phyloP scores from a whole-genome alignment of 83 land plant genomes.

The Thuja plicata region DNA sequence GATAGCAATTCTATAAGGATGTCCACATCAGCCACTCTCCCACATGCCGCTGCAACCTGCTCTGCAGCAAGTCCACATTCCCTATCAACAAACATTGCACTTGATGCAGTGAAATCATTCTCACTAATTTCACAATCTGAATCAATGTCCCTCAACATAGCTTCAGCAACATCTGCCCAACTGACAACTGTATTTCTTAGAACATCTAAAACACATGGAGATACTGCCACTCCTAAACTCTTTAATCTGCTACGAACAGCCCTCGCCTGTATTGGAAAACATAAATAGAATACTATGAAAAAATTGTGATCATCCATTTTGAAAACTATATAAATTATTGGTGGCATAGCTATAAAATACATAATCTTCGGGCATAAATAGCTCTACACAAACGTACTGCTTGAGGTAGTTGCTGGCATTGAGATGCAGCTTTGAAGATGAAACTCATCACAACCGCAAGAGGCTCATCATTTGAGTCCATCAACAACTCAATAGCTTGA shows the following conservation, averaged over 20 bases:
- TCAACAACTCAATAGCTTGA: conserved; percentile 67
- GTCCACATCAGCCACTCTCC: conserved; percentile 81
- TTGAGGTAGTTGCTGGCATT: conserved; percentile 78
- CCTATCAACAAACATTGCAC: conserved; percentile 40
- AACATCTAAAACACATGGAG: conserved; percentile 78
- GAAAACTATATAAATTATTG: neutral
- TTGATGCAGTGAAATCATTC: conserved; percentile 32
- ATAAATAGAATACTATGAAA: conserved; percentile 1
- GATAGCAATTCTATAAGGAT: conserved; percentile 88
- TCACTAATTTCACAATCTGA: conserved; percentile 58
- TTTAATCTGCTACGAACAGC: conserved; percentile 82
- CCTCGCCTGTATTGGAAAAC: conserved; percentile 53
- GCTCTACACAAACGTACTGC: conserved; percentile 54
- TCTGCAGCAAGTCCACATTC: conserved; percentile 56
- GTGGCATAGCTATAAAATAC: neutral
- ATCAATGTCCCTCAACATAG: conserved; percentile 79
- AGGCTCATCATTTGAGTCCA: conserved; percentile 83
- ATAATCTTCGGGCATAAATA: neutral
- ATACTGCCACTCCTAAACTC: conserved; percentile 68
- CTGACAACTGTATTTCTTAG: conserved; percentile 64
- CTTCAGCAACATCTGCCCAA: conserved; percentile 74
- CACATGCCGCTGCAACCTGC: conserved; percentile 51
- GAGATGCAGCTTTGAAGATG: conserved; percentile 87
- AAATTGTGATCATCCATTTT: neutral
- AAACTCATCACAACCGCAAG: conserved; percentile 75